Base-by-base conservation (phyloP, 257 asterid genomes). In the Euphrasia confusa region DNA sequence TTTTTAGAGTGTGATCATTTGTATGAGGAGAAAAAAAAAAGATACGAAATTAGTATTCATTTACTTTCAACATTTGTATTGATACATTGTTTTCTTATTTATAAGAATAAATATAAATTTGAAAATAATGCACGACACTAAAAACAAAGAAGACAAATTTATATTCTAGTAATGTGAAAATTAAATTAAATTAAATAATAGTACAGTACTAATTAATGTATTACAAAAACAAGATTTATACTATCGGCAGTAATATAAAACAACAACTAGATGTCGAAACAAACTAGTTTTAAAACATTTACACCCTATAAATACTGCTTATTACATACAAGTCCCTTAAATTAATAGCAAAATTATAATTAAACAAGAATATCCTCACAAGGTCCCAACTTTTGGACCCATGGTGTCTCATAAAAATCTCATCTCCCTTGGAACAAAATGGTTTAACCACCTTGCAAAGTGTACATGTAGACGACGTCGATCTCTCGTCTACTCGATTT, bases 311-410 rank as follows among this genome's bases (percentile, higher is more conserved):
- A 66, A 67, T 56, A 45, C 37, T 49, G 54, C 40, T 68, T 45
- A 27, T 37, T 68, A 42, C 35, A 67, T 58, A 40, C 15, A 47
- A 37, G 48, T 14, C 26, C 0, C 15, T 15, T 10, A 4, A 39
- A 14, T 9, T 8, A 42, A 54, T 12, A 70, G n/a, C 61, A 55
- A 21, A 55, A 21, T 21, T 21, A 47, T 32, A 32, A 64, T 3
- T 47, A 47, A 48, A 57, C 74, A 57, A 70, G 65, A 69, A 56
- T 33, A 56, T 33, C 32, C 33, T 17, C 30, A 30, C 27, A 17
- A 67, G 52, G 53, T 30, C n/a, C 68, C 10, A 32, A 64, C 24
- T 61, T 71, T 21, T 18, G 76, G 71, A 58, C 56, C 27, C 55
- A 17, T 15, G 40, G 66, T 45, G 66, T 45, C 60, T 50, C 4